Base-by-base conservation (phyloP, 1,284 basidiomycete genomes). In the Malassezia caprae region DNA sequence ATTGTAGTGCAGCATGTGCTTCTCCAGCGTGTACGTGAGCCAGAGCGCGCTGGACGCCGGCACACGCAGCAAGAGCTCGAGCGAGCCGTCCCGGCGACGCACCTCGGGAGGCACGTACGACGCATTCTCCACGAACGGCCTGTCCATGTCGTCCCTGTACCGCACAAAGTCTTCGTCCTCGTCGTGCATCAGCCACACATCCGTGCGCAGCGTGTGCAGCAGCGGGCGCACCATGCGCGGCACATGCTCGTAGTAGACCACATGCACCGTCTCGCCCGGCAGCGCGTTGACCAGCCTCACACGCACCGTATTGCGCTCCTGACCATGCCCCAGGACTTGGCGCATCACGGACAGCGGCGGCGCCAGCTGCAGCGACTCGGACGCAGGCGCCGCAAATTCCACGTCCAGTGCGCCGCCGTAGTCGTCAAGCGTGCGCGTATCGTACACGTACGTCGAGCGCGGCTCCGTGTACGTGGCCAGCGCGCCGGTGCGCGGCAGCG, bases 141-240 rank as follows among this genome's bases (percentile, higher is more conserved):
- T 17, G 4, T 28, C 46, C 7, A 65, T 41, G 31, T 73, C 71
- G 24, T 55, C 59, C 0, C 48, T 42, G 28, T 58, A 63, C 0
- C 62, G 57, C 4, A 73, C 60, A 15, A 65, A 24, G 15, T 62
- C 61, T 12, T 61, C 59, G 4, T 28, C 24, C 7, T 51, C 35
- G 13, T 31, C 30, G 30, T n/a, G n/a, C n/a, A n/a, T 41, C 26
- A 55, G 52, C 12, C 56, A 24, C 1, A 58, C 50, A 1, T 76
- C 65, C 2, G 82, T 75, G 19, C 75, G 72, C 46, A 96, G 77
- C 5, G 90, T 90, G 76, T 90, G 87, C 58, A 94, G 78, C 77
- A 86, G 90, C 44, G 88, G 85, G 60, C 87, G 85, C 46, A 96
- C 80, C 69, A 90, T 85, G 84, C 90, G 94, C 3, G 93, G 93